These are phyloP conservation scores for Corymbia calophylla DNA, from an alignment of 441 rosid genomes.

Conservation along the genomic window DNA sequence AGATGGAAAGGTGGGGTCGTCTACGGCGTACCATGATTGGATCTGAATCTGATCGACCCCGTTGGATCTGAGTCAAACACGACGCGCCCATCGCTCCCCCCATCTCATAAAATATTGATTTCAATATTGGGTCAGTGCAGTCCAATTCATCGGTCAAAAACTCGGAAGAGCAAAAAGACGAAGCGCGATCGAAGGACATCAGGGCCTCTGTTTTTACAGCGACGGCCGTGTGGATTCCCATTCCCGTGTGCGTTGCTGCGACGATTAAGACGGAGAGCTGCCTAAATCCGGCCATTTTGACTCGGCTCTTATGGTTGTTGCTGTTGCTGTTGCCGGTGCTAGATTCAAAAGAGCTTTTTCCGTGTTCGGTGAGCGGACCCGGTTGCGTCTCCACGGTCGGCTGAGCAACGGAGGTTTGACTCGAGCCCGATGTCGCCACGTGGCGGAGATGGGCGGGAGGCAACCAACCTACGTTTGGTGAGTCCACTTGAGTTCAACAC, in stretches of 20 bases:
- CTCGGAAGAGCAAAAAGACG: background rate
- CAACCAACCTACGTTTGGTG: background rate
- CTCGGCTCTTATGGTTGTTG: too few relatives aligned
- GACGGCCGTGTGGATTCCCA: background rate
- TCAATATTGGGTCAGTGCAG: background rate
- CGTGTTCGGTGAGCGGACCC: background rate
- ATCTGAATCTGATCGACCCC: background rate
- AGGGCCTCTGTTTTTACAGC: background rate
- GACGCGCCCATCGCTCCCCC: background rate
- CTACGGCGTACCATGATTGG: background rate
- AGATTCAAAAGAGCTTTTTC: background rate
- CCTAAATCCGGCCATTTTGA: too few relatives aligned
- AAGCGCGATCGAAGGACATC: background rate
- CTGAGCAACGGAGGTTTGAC: background rate
- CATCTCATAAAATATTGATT: too few relatives aligned
- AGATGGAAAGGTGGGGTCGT: background rate
- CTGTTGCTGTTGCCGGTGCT: background rate
- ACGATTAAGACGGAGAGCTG: too few relatives aligned
- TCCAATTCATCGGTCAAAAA: background rate
- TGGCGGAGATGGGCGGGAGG: background rate
- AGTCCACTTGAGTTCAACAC: background rate
- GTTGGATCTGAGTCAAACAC: background rate
- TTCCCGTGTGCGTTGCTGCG: background rate
- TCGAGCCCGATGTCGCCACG: background rate
- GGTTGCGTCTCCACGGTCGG: background rate